Evolutionary conservation across 495 filamentous ascomycete genomes (phyloP).

Genomic region (Penicillium turbatum): DNA sequence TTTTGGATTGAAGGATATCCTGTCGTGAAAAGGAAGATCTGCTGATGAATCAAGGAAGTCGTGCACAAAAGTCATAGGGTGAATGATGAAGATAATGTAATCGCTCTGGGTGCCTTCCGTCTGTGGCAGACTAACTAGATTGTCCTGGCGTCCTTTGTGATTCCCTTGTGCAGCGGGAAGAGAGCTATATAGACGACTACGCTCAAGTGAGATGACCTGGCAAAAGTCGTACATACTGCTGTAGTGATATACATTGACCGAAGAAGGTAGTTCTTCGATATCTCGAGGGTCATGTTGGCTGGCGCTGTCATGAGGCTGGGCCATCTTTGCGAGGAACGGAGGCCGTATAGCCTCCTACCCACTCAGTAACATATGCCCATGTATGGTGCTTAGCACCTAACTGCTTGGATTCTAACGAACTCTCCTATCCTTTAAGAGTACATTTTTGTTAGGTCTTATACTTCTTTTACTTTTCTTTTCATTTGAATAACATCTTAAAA

Average conservation of each 20-base stretch:
- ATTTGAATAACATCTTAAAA: too few relatives aligned
- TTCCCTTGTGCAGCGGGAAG: background rate
- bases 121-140: background rate
- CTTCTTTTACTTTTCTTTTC: too few relatives aligned
- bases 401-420: too few relatives aligned
- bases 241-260: constrained; percentile 7
- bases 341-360: too few relatives aligned
- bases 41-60: background rate
- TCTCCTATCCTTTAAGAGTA: too few relatives aligned
- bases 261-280: constrained; percentile 4
- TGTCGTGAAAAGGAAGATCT: background rate
- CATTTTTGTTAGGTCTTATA: too few relatives aligned
- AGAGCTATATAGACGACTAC: constrained; percentile 1
- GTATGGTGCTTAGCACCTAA: too few relatives aligned
- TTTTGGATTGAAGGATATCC: background rate
- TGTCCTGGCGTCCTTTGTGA: background rate
- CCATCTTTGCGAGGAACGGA: background rate
- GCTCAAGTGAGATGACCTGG: constrained; percentile 5
- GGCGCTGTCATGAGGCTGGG: background rate
- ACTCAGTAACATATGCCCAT: too few relatives aligned
- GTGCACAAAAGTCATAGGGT: background rate
- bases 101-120: constrained; percentile 4
- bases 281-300: background rate
- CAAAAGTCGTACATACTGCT: constrained; percentile 1
- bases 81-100: constrained; percentile 5